phyloP scores from a whole-genome alignment of 495 filamentous ascomycete species.

The Aspergillus heteromorphus region DNA sequence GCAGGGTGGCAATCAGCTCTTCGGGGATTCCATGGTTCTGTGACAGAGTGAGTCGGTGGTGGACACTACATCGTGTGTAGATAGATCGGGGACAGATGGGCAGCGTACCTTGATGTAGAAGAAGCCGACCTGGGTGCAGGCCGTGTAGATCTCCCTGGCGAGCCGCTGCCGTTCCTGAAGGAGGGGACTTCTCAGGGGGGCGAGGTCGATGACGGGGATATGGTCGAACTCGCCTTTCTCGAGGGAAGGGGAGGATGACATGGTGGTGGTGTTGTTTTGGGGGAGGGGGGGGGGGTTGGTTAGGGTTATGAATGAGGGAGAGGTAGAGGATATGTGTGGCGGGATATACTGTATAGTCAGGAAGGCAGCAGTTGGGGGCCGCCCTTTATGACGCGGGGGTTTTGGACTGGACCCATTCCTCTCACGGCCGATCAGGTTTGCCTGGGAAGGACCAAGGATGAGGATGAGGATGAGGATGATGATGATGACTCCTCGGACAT shows the following conservation, averaged over 20 bases:
- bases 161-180: constrained; percentile 28
- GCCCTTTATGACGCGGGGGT: too few relatives aligned
- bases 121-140: constrained; percentile 51
- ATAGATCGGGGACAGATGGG: background rate
- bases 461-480: too few relatives aligned
- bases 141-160: constrained; percentile 37
- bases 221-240: constrained; percentile 17
- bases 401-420: too few relatives aligned
- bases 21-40: constrained; percentile 36
- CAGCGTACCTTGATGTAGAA: constrained; percentile 47
- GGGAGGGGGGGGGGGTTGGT: too few relatives aligned
- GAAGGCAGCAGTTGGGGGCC: too few relatives aligned
- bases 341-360: too few relatives aligned
- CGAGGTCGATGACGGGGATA: constrained; percentile 38
- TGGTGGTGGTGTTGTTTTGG: background rate
- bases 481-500: too few relatives aligned
- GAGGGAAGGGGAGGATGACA: background rate
- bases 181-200: constrained; percentile 22
- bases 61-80: background rate
- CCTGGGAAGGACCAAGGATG: too few relatives aligned
- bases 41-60: too few relatives aligned
- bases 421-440: too few relatives aligned
- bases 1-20: constrained; percentile 29
- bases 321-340: too few relatives aligned
- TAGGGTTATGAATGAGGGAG: too few relatives aligned